Evolutionary conservation across 2,329 filamentous ascomycete species (phyloP).

Genomic region (Pseudogymnoascus sp.): DNA sequence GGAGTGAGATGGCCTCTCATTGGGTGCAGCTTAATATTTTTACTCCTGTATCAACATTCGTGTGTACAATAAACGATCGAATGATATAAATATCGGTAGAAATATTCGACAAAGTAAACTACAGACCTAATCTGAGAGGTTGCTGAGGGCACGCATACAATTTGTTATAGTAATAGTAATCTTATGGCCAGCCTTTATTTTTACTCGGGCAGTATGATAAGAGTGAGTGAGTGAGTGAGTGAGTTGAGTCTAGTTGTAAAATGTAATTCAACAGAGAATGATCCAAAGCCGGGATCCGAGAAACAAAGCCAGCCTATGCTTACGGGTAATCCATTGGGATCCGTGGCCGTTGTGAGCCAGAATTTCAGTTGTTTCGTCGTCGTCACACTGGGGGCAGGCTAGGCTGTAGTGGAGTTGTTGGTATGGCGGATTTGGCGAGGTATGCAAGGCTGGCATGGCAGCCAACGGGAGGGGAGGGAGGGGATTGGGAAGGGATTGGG

Average conservation of each 20-base stretch:
- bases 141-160: not conserved
- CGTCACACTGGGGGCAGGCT: not conserved
- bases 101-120: not conserved
- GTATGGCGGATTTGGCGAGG: not conserved
- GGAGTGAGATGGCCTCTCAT: not conserved
- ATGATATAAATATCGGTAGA: not conserved
- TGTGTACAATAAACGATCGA: not conserved
- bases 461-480: too few relatives aligned
- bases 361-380: not conserved
- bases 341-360: not conserved
- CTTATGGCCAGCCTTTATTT: not conserved
- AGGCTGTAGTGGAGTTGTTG: not conserved
- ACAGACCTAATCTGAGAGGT: not conserved
- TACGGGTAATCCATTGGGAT: not conserved
- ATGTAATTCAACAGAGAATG: not conserved
- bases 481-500: too few relatives aligned
- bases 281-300: not conserved
- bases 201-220: too few relatives aligned
- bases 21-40: conserved; percentile 1
- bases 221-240: too few relatives aligned
- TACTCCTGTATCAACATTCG: not conserved
- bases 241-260: too few relatives aligned
- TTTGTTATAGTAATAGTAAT: not conserved
- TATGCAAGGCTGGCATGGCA: not conserved
- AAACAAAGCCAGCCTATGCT: not conserved